Conservation (phyloP, 1,139 yeast species). For the Lodderomyces metapsilosis region DNA sequence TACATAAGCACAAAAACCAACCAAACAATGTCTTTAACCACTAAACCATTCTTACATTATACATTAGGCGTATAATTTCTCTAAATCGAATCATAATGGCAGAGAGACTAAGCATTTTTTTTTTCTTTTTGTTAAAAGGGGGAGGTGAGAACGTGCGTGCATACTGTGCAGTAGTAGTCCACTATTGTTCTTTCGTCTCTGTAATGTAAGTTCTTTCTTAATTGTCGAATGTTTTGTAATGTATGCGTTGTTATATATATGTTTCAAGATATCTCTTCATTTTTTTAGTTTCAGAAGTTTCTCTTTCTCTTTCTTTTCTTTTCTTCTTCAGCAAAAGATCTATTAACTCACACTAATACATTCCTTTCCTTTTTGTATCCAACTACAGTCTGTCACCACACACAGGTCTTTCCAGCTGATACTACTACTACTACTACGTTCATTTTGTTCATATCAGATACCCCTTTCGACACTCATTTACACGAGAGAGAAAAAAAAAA, state of each 20-base stretch:
- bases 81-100: too few species aligned
- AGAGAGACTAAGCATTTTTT: not conserved
- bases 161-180: too few species aligned
- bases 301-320: slow-evolving; percentile 1
- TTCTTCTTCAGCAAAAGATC: slow-evolving; percentile 3
- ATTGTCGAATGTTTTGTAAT: too few species aligned
- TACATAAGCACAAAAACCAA: too few species aligned
- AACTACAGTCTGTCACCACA: slow-evolving; percentile 1
- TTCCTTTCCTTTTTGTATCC: not conserved
- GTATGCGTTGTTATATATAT: not conserved
- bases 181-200: too few species aligned
- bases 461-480: slow-evolving; percentile 1
- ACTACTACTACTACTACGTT: not conserved
- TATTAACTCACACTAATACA: not conserved
- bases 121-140: too few species aligned
- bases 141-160: too few species aligned
- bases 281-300: slow-evolving; percentile 1
- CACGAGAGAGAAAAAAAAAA: slow-evolving; percentile 5
- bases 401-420: not conserved
- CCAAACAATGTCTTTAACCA: too few species aligned
- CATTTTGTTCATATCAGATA: not conserved
- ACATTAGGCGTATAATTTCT: too few species aligned
- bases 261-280: not conserved
- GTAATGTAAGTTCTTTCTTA: too few species aligned
- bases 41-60: too few species aligned